Percentiles rank a stretch among this genome's conserved stretches.
These are phyloP conservation scores for Globisporangium cederbergense DNA, from an alignment of 352 stramenopile species.

Conservation along the genomic window DNA sequence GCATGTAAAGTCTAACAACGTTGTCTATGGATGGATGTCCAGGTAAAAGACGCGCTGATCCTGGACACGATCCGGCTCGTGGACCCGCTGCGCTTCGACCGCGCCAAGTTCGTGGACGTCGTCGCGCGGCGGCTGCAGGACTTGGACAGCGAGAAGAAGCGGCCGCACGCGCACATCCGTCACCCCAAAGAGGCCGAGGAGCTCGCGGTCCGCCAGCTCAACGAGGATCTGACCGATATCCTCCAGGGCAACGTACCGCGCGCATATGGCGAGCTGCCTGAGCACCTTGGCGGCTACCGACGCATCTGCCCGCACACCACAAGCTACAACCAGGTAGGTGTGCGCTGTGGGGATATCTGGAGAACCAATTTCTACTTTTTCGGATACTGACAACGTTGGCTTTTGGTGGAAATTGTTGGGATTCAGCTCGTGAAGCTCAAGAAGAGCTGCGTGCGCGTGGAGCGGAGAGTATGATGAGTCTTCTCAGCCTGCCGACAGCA, in stretches of 20 bases:
- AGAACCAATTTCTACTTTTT: background rate
- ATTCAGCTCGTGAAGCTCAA: slow-evolving; percentile 55
- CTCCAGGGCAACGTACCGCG: slow-evolving; percentile 47
- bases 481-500: background rate
- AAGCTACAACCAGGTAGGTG: slow-evolving; percentile 62
- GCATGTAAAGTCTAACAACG: background rate
- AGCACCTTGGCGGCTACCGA: slow-evolving; percentile 56
- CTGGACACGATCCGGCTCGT: slow-evolving; percentile 86
- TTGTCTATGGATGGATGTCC: background rate
- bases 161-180: slow-evolving; percentile 48
- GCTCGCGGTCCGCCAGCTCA: slow-evolving; percentile 40
- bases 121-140: slow-evolving; percentile 60
- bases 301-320: slow-evolving; percentile 57
- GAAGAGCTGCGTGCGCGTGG: slow-evolving; percentile 42
- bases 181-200: slow-evolving; percentile 56
- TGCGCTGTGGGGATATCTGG: background rate
- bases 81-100: slow-evolving; percentile 80
- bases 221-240: slow-evolving; percentile 73
- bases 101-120: slow-evolving; percentile 59
- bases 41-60: slow-evolving; percentile 89
- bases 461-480: slow-evolving; percentile 14
- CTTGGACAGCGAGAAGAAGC: slow-evolving; percentile 47
- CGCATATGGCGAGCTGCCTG: slow-evolving; percentile 59
- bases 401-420: background rate
- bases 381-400: background rate